These are phyloP conservation scores for Pisolithus albus DNA, from an alignment of 768 basidiomycete species.

Conservation along the genomic window DNA sequence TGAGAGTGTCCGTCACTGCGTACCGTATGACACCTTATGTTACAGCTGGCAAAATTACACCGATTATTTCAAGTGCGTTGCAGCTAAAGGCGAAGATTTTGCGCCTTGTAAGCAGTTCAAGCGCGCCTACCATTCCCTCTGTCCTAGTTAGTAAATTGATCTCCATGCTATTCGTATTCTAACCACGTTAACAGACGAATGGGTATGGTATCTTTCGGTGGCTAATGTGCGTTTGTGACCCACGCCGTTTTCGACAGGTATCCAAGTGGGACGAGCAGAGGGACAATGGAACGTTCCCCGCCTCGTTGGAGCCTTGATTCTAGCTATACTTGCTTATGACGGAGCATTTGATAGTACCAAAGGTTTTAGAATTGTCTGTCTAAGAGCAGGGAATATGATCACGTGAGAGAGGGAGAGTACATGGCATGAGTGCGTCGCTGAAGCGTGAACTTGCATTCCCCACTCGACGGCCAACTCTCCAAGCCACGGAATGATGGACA, in stretches of 20 bases:
- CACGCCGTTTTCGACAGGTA: slow-evolving; percentile 42
- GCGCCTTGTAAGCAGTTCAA: slow-evolving; percentile 99
- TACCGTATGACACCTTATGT: slow-evolving; percentile 1
- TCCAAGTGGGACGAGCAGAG: slow-evolving; percentile 92
- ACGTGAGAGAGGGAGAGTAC: too few relatives aligned
- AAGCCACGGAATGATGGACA: slow-evolving; percentile 21
- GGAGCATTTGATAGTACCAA: not conserved
- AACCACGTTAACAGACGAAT: slow-evolving; percentile 60
- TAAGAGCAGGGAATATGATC: too few relatives aligned
- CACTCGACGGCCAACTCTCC: not conserved
- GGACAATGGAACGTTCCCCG: slow-evolving; percentile 88
- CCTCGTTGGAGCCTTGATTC: slow-evolving; percentile 71
- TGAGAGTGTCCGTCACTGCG: not conserved
- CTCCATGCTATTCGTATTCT: slow-evolving; percentile 4
- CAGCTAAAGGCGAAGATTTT: slow-evolving; percentile 96
- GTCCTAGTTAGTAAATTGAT: slow-evolving; percentile 72
- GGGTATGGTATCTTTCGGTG: slow-evolving; percentile 47
- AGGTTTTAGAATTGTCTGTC: too few relatives aligned
- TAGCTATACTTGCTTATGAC: not conserved
- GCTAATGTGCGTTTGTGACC: not conserved
- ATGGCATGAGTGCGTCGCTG: not conserved
- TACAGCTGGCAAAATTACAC: slow-evolving; percentile 90
- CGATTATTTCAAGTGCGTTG: slow-evolving; percentile 96
- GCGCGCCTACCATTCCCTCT: slow-evolving; percentile 90
- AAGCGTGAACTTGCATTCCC: not conserved